Evolutionary conservation across 2,329 filamentous ascomycete genomes (phyloP).

Genomic region (Calonectria naviculata): DNA sequence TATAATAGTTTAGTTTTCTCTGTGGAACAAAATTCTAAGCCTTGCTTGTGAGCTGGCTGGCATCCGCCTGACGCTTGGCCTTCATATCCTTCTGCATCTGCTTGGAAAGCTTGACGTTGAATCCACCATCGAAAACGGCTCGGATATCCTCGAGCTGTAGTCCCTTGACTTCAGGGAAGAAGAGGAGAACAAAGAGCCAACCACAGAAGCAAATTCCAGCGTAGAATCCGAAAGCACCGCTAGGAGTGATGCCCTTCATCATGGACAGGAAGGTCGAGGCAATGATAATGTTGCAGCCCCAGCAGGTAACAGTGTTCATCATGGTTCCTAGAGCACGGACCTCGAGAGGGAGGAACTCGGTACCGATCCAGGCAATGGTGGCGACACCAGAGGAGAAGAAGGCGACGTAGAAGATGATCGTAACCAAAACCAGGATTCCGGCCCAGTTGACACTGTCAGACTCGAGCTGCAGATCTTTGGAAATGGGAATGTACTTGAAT

Average conservation of each 20-base stretch:
- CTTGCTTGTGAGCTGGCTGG: not conserved
- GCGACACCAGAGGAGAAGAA: constrained; percentile 50
- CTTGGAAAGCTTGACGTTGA: constrained; percentile 53
- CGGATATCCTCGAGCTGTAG: constrained; percentile 63
- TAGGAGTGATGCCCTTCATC: constrained; percentile 58
- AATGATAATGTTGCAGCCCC: constrained; percentile 59
- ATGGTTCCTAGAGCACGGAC: constrained; percentile 58
- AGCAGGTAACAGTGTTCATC: constrained; percentile 56
- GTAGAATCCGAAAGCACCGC: constrained; percentile 62
- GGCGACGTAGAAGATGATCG: constrained; percentile 58
- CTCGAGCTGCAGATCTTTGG: constrained; percentile 50
- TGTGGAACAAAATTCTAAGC: not conserved
- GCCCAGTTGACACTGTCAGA: constrained; percentile 37
- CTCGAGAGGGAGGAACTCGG: constrained; percentile 57
- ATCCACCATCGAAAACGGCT: constrained; percentile 58
- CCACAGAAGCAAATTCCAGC: constrained; percentile 58
- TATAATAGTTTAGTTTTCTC: not conserved
- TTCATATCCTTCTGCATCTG: constrained; percentile 46
- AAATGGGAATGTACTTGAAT: constrained; percentile 57
- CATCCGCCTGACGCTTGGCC: not conserved
- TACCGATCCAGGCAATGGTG: constrained; percentile 57
- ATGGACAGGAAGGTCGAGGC: constrained; percentile 58
- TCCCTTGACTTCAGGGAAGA: constrained; percentile 63
- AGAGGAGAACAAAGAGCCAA: constrained; percentile 53
- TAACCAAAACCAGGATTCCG: constrained; percentile 44